Base-by-base conservation (phyloP, 805 yeast species). In the Candida cerambycidarum region DNA sequence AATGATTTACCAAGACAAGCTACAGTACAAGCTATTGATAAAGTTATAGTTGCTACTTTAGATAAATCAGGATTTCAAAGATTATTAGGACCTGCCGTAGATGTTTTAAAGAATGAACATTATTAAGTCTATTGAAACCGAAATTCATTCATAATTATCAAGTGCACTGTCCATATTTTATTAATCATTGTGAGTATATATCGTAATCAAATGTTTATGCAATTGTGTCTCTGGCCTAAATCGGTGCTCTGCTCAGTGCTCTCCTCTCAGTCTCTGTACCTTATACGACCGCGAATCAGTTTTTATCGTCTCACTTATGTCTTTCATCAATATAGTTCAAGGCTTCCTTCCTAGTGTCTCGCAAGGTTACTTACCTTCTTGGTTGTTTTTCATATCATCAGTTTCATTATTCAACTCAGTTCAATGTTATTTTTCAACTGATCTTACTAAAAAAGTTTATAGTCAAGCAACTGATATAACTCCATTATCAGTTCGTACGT, bases 1-100 rank as follows among this genome's bases (percentile, higher is more conserved):
- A 85, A 90, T 56, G 96, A 93, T 60, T 71, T 82, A 45, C 98
- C 98, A 48, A 81, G 99, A 65, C 93, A 87, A 60, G 99, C 99
- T 24, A 85, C 96, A 4, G 93, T 93, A 29, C 80, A 75, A 39
- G 96, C 97, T 1, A 69, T 75, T 13, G 77, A 83, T 39, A 73
- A 73, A 32, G 82, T 93, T 21, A 86, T 86, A 56, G 95, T 90
- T 30, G 98, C 95, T n/a, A 84, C 93, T 3, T 75, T 93, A 54
- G 95, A 88, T 48, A 89, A 92, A 69, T 78, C 85, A 48, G 98
- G 97, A 0, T 93, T 93, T 72, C 90, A 89, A 66, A 81, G 98
- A 65, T 75, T 93, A 53, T 75, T 93, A 49, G 99, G 99, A 2
- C 96, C 96, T 27, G 96, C 89, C 2, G 95, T 89, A 16, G 95